A percentile compares a stretch with the other conserved stretches of the same genome.
Conservation (phyloP, 2,329 filamentous ascomycete genomes). For the Aspergillus brunneoviolaceus region DNA sequence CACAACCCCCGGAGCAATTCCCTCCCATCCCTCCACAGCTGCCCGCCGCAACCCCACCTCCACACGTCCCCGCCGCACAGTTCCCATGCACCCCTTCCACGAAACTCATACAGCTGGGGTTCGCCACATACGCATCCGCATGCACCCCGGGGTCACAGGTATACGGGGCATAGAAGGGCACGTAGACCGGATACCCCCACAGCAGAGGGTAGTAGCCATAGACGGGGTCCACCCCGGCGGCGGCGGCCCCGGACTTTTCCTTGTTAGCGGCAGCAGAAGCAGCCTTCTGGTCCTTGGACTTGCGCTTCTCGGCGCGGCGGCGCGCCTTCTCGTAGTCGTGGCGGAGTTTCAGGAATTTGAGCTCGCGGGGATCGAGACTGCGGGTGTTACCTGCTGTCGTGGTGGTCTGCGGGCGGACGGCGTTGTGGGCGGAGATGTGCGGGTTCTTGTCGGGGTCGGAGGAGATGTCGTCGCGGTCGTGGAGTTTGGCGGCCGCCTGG, state of each 20-base stretch:
- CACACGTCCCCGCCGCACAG: slow-evolving; percentile 49
- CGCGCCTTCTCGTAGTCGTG: slow-evolving; percentile 52
- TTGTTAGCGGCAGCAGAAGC: background rate
- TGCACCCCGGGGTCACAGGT: slow-evolving; percentile 45
- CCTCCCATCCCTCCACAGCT: slow-evolving; percentile 42
- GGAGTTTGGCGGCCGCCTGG: slow-evolving; percentile 48
- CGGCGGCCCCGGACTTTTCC: background rate
- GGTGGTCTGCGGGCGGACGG: slow-evolving; percentile 47
- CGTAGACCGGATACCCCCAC: slow-evolving; percentile 47
- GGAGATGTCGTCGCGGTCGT: slow-evolving; percentile 45
- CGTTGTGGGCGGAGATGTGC: slow-evolving; percentile 73
- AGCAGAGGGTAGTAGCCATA: slow-evolving; percentile 36
- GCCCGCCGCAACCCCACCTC: slow-evolving; percentile 46
- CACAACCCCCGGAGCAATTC: slow-evolving; percentile 37
- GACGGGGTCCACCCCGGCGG: background rate
- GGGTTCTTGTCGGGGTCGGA: slow-evolving; percentile 56
- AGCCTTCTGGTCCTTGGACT: slow-evolving; percentile 30
- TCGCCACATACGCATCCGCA: slow-evolving; percentile 43
- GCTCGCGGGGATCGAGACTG: slow-evolving; percentile 20
- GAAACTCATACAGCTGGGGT: slow-evolving; percentile 48
- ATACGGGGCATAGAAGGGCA: slow-evolving; percentile 51
- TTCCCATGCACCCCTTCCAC: slow-evolving; percentile 44
- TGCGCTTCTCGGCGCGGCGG: slow-evolving; percentile 35
- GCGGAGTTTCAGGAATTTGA: slow-evolving; percentile 49
- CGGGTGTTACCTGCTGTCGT: slow-evolving; percentile 1